Base-by-base conservation (phyloP, 129 eudicot species). In the Glebionis coronaria region DNA sequence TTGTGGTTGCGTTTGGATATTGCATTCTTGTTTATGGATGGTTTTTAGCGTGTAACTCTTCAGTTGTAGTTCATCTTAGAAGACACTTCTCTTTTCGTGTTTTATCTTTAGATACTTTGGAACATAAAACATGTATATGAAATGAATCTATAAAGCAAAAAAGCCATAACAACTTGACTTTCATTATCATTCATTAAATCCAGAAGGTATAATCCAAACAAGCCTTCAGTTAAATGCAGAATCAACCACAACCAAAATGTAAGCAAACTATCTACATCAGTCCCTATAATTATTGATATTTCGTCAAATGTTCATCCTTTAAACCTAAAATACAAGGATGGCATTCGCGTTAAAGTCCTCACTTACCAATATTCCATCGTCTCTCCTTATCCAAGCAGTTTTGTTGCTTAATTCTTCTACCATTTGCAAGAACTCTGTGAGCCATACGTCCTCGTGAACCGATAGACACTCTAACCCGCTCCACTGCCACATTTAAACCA, bases 381-480 rank as follows among this genome's bases (percentile, higher is more conserved):
- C 93, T 72, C 78, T 91, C 96, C 79, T 91, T 91, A n/a, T 83
- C 97, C 77, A 83, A 80, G 13, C 79, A 81, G 78, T 74, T 82
- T 50, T 78, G 88, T 83, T 85, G 83, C 63, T 71, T 83, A 72
- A 49, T 79, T 72, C 88, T 83, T 74, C 89, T 80, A 20, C 82
- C 94, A 76, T 67, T 88, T 6, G 82, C 82, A 73, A 79, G 73
- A 28, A 74, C 62, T 63, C 91, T 82, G 54, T 85, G 93, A 53
- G 82, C 90, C 75, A 75, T 54, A 65, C 76, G 91, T 57, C 86
- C 96, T 19, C 96, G 82, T 29, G 85, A 76, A 4, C 98, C 96
- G 14, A 92, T 88, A 0, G 98, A 92, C 13, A 92, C 91, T 54
- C 98, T 77, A n/a, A 92, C 85, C 76, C 84, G 84, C 67, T 92